Evolutionary conservation across 805 yeast species (phyloP), one percentile per base, ranked within the genome.

Genomic region (Candida bentonensis): DNA sequence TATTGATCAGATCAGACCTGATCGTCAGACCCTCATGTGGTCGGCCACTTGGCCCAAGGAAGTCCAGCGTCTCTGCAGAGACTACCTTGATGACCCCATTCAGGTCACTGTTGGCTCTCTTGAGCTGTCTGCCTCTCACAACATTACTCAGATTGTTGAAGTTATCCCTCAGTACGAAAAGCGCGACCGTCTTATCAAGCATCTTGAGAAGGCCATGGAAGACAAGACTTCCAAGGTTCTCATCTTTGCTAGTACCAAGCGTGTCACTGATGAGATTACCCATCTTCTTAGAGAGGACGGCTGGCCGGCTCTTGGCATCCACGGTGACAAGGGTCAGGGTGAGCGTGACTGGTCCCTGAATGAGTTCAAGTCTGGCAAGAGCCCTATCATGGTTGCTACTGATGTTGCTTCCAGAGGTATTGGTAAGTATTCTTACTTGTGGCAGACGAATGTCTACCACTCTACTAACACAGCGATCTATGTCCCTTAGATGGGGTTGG

Each of bases 361-460:
- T 55, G 96, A 89, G 69, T 92, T 92, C 73, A 84, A 82, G 75
- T 61, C 76, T 49, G 97, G 97, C 57, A 83, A 79, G 66, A 79
- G 94, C 45, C 95, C 96, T 53, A 81, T 92, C 60, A 87, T 92
- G 96, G 95, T 88, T 63, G 98, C 98, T 50, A 92, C 98, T 52
- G 98, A 92, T 67, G 98, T 92, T 65, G 98, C 98, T 51, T 96
- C 98, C 54, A 84, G 98, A 76, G 98, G 98, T 79, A 87, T 92
- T 72, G 36, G 36, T 30, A 34, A 42, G 40, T 36, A 43, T 41
- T 36, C 39, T 39, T 44, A 42, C n/a, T n/a, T n/a, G n/a, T n/a
- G n/a, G n/a, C n/a, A n/a, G n/a, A n/a, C n/a, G n/a, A n/a, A n/a
- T n/a, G n/a, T n/a, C n/a, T n/a, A n/a, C n/a, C n/a, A n/a, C n/a